Evolutionary conservation across 23 red algal genomes (phyloP).

Genomic region (Porphyridium purpureum): DNA sequence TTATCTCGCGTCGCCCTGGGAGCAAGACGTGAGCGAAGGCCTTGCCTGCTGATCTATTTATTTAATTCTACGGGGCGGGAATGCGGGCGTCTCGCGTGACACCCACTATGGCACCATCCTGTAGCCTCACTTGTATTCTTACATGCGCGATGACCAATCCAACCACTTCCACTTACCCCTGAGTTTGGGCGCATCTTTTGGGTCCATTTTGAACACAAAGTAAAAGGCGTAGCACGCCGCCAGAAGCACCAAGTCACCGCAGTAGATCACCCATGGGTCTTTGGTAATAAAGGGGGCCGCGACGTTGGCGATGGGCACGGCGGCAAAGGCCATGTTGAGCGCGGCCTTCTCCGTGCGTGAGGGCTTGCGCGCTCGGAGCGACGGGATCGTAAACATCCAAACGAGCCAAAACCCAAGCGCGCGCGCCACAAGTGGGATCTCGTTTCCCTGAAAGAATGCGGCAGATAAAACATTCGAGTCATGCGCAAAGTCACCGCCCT

Average conservation of each 20-base stretch:
- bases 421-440: conserved; percentile 24
- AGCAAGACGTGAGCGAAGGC: no score
- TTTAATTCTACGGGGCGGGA: no score
- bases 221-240: conserved; percentile 37
- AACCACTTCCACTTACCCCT: no score
- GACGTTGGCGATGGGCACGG: conserved; percentile 51
- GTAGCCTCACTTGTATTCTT: no score
- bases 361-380: conserved; percentile 87
- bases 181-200: no score
- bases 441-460: neutral
- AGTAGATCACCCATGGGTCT: conserved; percentile 42
- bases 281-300: conserved; percentile 33
- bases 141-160: no score
- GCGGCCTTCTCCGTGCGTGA: conserved; percentile 68
- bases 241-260: conserved; percentile 40
- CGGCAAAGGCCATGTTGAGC: conserved; percentile 65
- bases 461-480: neutral
- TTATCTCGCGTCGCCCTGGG: no score
- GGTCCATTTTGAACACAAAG: no score
- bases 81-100: no score
- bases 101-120: no score
- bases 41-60: no score
- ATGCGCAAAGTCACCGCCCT: conserved; percentile 8
- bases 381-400: conserved; percentile 95
- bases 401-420: conserved; percentile 91